Conservation (phyloP, 768 basidiomycete species). For the Auriscalpium orientale region DNA sequence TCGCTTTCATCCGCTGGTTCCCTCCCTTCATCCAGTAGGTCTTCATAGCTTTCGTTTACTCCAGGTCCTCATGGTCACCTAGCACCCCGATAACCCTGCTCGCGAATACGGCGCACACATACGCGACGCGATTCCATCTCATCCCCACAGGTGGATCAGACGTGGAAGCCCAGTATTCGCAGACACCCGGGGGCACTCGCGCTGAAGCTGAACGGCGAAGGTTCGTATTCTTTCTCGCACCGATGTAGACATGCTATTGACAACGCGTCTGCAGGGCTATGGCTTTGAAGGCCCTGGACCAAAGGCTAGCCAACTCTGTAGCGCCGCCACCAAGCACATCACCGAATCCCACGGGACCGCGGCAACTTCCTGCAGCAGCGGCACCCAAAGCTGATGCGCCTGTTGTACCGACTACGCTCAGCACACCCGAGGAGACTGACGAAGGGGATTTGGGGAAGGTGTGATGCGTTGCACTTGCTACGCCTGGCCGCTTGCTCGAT, state of each 20-base stretch:
- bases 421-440: conserved; percentile 7
- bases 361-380: not conserved
- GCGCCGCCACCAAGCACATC: conserved; percentile 23
- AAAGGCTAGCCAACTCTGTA: conserved; percentile 62
- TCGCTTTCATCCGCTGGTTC: conserved; percentile 93
- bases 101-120: conserved; percentile 58
- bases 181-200: conserved; percentile 79
- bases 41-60: not conserved
- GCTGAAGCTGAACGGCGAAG: conserved; percentile 95
- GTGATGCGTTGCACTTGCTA: not conserved
- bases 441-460: conserved; percentile 1
- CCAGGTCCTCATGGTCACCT: not conserved
- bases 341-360: conserved; percentile 3
- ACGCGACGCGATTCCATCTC: conserved; percentile 64
- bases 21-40: conserved; percentile 85
- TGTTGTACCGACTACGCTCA: conserved; percentile 4
- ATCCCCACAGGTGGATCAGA: conserved; percentile 61
- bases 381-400: not conserved
- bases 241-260: not conserved
- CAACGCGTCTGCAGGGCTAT: conserved; percentile 55
- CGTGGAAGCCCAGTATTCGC: conserved; percentile 67
- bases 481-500: not conserved
- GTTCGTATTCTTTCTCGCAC: conserved; percentile 34
- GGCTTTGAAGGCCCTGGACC: conserved; percentile 94
- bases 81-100: conserved; percentile 68